phyloP scores from a whole-genome alignment of 208 protist genomes.

The Leishmania lainsoni region DNA sequence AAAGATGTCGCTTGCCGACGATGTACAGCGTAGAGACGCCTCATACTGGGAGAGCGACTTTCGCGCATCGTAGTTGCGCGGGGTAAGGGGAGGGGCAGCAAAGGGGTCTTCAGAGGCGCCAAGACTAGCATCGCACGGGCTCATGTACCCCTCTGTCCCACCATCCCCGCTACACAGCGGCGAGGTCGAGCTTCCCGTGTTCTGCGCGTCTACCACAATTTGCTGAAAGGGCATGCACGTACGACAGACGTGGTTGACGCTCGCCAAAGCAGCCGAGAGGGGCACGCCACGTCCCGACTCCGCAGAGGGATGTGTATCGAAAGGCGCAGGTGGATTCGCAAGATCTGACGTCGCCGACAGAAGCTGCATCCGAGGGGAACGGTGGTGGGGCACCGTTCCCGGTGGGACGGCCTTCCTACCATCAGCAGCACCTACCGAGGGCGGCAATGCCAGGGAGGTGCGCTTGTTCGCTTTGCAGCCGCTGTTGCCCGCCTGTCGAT shows the following conservation, averaged over 20 bases:
- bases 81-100: slow-evolving; percentile 19
- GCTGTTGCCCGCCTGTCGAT: slow-evolving; percentile 19
- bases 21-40: slow-evolving; percentile 16
- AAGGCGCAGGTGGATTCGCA: neutral
- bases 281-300: neutral
- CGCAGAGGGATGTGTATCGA: neutral
- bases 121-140: slow-evolving; percentile 4
- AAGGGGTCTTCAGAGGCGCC: neutral
- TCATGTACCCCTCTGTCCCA: slow-evolving; percentile 15
- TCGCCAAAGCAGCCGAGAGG: slow-evolving; percentile 9
- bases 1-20: slow-evolving; percentile 27
- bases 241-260: neutral
- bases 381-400: neutral
- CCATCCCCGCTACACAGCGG: slow-evolving; percentile 1
- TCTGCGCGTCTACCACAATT: slow-evolving; percentile 21
- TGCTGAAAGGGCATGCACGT: slow-evolving; percentile 3
- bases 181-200: slow-evolving; percentile 15
- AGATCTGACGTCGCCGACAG: neutral
- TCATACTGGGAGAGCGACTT: slow-evolving; percentile 16
- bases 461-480: slow-evolving; percentile 2
- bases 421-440: neutral
- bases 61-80: slow-evolving; percentile 28
- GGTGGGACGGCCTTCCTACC: neutral
- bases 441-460: slow-evolving; percentile 7
- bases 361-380: neutral